phyloP scores from a whole-genome alignment of 2,329 filamentous ascomycete species.

The Periconia digitata region DNA sequence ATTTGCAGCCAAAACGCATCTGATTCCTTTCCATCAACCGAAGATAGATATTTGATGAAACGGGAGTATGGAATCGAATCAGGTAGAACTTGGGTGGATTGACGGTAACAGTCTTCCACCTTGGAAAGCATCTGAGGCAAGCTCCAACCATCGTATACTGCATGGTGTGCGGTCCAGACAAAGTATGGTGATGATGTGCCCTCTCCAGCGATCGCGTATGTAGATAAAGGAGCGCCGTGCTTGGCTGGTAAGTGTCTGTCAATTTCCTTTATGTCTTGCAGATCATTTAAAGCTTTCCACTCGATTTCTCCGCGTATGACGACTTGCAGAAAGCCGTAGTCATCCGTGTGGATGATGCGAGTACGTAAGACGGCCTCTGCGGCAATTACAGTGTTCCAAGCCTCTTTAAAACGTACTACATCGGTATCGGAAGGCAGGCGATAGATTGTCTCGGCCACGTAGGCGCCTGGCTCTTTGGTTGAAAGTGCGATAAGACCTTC shows the following conservation, averaged over 20 bases:
- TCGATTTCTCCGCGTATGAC: constrained; percentile 24
- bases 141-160: constrained; percentile 41
- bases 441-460: constrained; percentile 45
- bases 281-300: constrained; percentile 20
- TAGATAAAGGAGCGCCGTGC: constrained; percentile 28
- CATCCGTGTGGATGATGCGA: constrained; percentile 37
- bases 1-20: constrained; percentile 32
- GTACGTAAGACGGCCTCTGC: constrained; percentile 52
- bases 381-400: constrained; percentile 50
- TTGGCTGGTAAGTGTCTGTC: constrained; percentile 31
- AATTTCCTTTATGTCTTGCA: constrained; percentile 27
- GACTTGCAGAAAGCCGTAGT: constrained; percentile 37
- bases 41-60: constrained; percentile 35
- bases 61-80: constrained; percentile 29
- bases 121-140: constrained; percentile 28
- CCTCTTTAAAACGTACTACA: constrained; percentile 42
- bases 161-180: constrained; percentile 41
- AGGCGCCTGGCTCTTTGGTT: constrained; percentile 35
- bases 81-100: constrained; percentile 7
- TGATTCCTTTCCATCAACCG: constrained; percentile 26
- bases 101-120: constrained; percentile 26
- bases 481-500: constrained; percentile 37
- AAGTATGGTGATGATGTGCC: constrained; percentile 22
- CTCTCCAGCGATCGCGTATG: constrained; percentile 26
- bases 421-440: constrained; percentile 33